Evolutionary conservation across 2,329 filamentous ascomycete species (phyloP), one percentile per base, ranked within the genome.

Genomic region (Cytospora piceae): DNA sequence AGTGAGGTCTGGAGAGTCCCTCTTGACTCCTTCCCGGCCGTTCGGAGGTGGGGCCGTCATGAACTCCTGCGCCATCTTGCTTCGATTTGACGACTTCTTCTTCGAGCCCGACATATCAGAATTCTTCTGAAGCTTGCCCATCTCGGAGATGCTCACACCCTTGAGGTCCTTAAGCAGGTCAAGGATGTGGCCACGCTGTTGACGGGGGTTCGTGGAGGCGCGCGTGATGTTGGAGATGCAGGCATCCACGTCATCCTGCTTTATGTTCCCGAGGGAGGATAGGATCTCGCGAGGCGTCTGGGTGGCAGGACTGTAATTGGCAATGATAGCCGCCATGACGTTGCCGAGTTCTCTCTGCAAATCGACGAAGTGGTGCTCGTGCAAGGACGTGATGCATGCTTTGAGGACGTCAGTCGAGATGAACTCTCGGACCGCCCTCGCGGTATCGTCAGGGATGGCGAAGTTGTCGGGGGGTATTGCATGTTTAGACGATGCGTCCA

Each of bases 281-380:
- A 99, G 83, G 49, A 98, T 85, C 6, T 88, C 81, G 24, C 88
- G 83, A 0, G 94, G 92, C 0, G 91, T 95, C 8, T 82, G 73
- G 9, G 90, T 94, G 37, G 86, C 77, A 0, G 86, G 81, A 15
- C 87, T 86, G 74, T 97, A 97, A 68, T 91, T 85, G 11, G 90
- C 85, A 71, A 97, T 83, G 68, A 98, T 95, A 4, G 89, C 86
- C 0, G 94, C 94, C 68, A 99, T 97, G 46, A 98, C 83, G 27
- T 89, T 86, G 0, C 93, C 94, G 27, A 99, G 84, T 60, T 99
- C 94, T 74, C 94, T 94, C 73, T 99, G 95, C 68, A 96, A 87
- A 71, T 99, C 95, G 39, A 97, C 94, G 77, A 98, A 99, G 77
- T 98, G 97, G 0, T 93, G 90, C 71, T 99, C 95, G 77, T 98